Conservation (phyloP, 192 early-diverging fungal genomes). For the Allomyces macrogynus region DNA sequence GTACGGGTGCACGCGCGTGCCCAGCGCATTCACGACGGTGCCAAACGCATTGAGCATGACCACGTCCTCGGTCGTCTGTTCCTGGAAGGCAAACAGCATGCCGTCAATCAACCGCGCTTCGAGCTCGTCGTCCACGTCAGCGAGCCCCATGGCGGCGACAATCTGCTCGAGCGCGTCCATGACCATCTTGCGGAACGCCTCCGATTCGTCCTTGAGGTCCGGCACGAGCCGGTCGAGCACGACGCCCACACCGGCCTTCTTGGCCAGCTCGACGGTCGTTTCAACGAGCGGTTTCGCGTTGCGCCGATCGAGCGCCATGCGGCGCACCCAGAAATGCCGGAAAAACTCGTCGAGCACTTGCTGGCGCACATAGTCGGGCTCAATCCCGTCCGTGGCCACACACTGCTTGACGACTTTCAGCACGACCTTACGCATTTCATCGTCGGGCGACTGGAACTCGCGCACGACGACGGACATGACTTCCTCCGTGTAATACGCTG, state of each 20-base stretch:
- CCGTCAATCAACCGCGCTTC: conserved; percentile 95
- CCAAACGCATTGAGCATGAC: conserved; percentile 92
- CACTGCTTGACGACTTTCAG: conserved; percentile 95
- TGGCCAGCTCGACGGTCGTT: conserved; percentile 86
- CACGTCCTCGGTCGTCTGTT: conserved; percentile 83
- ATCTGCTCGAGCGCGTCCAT: conserved; percentile 90
- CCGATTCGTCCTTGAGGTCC: conserved; percentile 86
- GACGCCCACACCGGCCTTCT: conserved; percentile 79
- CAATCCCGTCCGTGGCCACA: conserved; percentile 78
- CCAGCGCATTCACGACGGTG: conserved; percentile 76
- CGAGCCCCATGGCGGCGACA: conserved; percentile 49
- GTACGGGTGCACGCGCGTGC: conserved; percentile 75
- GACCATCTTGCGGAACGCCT: conserved; percentile 87
- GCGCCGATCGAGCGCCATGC: conserved; percentile 87
- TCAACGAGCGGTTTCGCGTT: conserved; percentile 86
- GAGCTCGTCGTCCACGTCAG: conserved; percentile 76
- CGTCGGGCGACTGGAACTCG: conserved; percentile 93
- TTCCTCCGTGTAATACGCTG: conserved; percentile 82
- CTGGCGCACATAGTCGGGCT: conserved; percentile 58
- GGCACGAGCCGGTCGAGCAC: conserved; percentile 70
- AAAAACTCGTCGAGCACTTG: conserved; percentile 92
- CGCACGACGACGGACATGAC: conserved; percentile 80
- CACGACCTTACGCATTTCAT: conserved; percentile 98
- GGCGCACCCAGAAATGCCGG: conserved; percentile 89
- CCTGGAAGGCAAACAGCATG: conserved; percentile 93